phyloP scores from a whole-genome alignment of 352 stramenopile genomes.

The Paralagenidium karlingii region DNA sequence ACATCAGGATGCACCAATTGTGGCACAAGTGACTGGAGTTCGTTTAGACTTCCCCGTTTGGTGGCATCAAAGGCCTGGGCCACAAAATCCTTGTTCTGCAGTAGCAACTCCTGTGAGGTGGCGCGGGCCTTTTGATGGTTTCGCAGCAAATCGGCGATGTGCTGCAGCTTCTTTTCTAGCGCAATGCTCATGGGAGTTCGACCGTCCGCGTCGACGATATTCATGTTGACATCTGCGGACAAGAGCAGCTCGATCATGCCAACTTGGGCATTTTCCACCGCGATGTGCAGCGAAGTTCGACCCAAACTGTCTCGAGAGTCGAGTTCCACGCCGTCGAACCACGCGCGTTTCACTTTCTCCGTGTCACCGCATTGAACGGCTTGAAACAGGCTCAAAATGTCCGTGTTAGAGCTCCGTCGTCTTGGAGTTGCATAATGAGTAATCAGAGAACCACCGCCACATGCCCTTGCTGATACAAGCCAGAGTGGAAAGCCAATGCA shows the following conservation, averaged over 20 bases:
- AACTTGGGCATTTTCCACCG: slow-evolving; percentile 54
- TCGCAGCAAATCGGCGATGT: slow-evolving; percentile 50
- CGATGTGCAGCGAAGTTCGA: slow-evolving; percentile 62
- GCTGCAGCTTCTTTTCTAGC: slow-evolving; percentile 35
- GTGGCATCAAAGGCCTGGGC: slow-evolving; percentile 40
- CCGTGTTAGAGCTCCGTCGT: slow-evolving; percentile 17
- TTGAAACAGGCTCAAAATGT: slow-evolving; percentile 34
- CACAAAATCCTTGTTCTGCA: slow-evolving; percentile 25
- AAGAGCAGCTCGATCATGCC: slow-evolving; percentile 64
- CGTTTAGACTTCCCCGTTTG: slow-evolving; percentile 32
- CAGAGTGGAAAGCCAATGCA: not conserved
- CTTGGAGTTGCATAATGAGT: not conserved
- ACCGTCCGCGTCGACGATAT: slow-evolving; percentile 31
- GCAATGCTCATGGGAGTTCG: slow-evolving; percentile 57
- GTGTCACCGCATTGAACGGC: slow-evolving; percentile 50
- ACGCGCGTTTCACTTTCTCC: slow-evolving; percentile 64
- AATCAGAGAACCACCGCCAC: not conserved
- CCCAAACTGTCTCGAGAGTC: slow-evolving; percentile 35
- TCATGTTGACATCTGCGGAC: slow-evolving; percentile 49
- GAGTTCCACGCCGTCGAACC: slow-evolving; percentile 50
- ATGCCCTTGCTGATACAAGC: no score
- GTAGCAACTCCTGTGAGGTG: slow-evolving; percentile 13
- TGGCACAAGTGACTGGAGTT: slow-evolving; percentile 38
- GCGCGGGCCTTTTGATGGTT: slow-evolving; percentile 21
- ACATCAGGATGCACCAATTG: slow-evolving; percentile 41